Evolutionary conservation across 768 basidiomycete genomes (phyloP), one percentile per base, ranked within the genome.

Genomic region (Termitomyces sp.): DNA sequence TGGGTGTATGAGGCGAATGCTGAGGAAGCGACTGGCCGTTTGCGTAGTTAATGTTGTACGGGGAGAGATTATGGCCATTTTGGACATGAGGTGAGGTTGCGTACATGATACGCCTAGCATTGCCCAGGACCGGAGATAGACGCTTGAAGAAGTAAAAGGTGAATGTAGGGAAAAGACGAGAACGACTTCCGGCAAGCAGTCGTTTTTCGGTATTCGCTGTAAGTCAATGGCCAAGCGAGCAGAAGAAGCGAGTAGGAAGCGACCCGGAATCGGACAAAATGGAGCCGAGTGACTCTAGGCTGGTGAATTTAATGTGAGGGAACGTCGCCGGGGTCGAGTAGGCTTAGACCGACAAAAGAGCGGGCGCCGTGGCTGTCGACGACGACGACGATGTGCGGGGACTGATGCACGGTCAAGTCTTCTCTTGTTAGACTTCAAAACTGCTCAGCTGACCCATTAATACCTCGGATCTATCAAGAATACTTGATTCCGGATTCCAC

Each of bases 21-120:
- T 71, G 60, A 60, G 70, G 66, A 67, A 67, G 68, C 68, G 57
- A 48, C 36, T 63, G 65, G 49, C 57, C 56, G 60, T 69, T 71
- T 52, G 68, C 44, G 60, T 70, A 70, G 57, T 65, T 65, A 67
- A 70, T 68, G 64, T 59, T 69, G 71, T 72, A 67, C 49, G 68
- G 69, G 60, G 69, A 65, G 56, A 69, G 71, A 70, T 73, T 69
- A 71, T 75, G 73, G 68, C 67, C 69, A 67, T 72, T 76, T 59
- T 73, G 75, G 74, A 76, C 73, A 77, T 78, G 72, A 72, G 69
- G 67, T 75, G 76, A 68, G 70, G 73, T 64, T 66, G 71, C 69
- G 74, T 75, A 83, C 83, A 84, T 85, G 82, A 75, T 79, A 79
- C 77, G 74, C 70, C 74, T 78, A 67, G 81, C 82, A 83, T 83